These are phyloP conservation scores for Articulospora tetracladia DNA, from an alignment of 495 filamentous ascomycete genomes.

Conservation along the genomic window DNA sequence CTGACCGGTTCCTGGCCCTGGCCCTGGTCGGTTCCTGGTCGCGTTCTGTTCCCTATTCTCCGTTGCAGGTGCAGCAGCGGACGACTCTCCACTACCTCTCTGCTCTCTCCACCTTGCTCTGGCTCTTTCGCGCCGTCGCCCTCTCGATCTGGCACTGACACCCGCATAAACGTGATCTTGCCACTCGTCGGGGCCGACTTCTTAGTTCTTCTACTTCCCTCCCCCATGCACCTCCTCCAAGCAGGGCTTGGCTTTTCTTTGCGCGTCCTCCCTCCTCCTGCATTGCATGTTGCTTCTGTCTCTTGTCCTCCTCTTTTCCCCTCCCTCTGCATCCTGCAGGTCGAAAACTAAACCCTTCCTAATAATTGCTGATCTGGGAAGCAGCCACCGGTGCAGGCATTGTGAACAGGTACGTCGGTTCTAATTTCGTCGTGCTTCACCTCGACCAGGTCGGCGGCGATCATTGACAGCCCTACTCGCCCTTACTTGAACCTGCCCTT, in stretches of 20 bases:
- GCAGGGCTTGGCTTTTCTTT: conserved; percentile 3
- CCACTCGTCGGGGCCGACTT: neutral
- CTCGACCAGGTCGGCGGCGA: conserved; percentile 39
- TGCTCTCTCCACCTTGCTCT: neutral
- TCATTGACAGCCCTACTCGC: conserved; percentile 12
- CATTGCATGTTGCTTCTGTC: neutral
- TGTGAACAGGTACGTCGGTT: conserved; percentile 50
- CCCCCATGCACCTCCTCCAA: neutral
- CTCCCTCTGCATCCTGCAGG: neutral
- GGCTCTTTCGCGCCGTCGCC: too few species aligned
- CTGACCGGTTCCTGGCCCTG: neutral
- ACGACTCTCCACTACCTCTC: neutral
- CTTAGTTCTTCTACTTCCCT: neutral
- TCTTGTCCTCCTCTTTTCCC: conserved; percentile 6
- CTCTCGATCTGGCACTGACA: neutral
- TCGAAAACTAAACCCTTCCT: conserved; percentile 10
- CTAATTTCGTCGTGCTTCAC: conserved; percentile 32
- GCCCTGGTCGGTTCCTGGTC: neutral
- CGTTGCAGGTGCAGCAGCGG: neutral
- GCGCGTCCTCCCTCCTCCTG: neutral
- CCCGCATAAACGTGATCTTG: neutral
- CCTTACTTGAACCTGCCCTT: neutral
- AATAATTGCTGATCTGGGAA: conserved; percentile 24
- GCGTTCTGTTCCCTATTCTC: neutral
- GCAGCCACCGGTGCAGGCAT: conserved; percentile 42